Percentiles rank a stretch among this genome's conserved stretches.
phyloP scores from a whole-genome alignment of 2,329 filamentous ascomycete genomes.

The Monosporascus sp. region DNA sequence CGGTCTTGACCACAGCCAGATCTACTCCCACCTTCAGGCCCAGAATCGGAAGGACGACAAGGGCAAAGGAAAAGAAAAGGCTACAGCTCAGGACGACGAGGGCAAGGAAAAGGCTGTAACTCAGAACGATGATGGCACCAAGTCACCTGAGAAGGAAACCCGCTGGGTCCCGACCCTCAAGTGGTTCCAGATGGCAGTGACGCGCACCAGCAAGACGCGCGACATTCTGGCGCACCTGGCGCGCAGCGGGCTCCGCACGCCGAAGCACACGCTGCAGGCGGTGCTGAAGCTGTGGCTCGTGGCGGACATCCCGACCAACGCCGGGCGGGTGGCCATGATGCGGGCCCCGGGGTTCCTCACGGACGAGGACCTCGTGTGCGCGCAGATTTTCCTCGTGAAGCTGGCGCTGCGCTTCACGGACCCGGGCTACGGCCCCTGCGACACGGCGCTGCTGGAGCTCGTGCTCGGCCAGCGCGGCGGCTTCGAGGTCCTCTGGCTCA shows the following conservation, averaged over 20 bases:
- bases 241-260: conserved; percentile 51
- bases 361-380: conserved; percentile 53
- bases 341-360: conserved; percentile 49
- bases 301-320: conserved; percentile 59
- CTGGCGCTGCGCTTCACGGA: conserved; percentile 65
- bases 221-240: conserved; percentile 61
- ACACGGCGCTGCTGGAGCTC: conserved; percentile 46
- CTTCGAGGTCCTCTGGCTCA: conserved; percentile 46
- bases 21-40: too few relatives aligned
- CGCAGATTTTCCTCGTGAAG: conserved; percentile 64
- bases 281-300: conserved; percentile 68
- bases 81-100: too few relatives aligned
- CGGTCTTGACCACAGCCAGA: too few relatives aligned
- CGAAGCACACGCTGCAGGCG: conserved; percentile 37
- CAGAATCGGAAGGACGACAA: too few relatives aligned
- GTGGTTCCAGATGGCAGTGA: conserved; percentile 64
- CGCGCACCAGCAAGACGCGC: conserved; percentile 48
- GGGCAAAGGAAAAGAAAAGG: too few relatives aligned
- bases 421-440: conserved; percentile 49
- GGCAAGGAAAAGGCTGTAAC: too few relatives aligned
- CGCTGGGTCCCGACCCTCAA: conserved; percentile 56
- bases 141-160: too few relatives aligned
- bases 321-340: conserved; percentile 48
- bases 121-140: conserved; percentile 14
- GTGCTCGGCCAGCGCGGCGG: conserved; percentile 55